Percentiles rank a stretch among this genome's conserved stretches.
These are phyloP conservation scores for Pseudocercospora musae DNA, from an alignment of 2,329 filamentous ascomycete genomes.

Conservation along the genomic window DNA sequence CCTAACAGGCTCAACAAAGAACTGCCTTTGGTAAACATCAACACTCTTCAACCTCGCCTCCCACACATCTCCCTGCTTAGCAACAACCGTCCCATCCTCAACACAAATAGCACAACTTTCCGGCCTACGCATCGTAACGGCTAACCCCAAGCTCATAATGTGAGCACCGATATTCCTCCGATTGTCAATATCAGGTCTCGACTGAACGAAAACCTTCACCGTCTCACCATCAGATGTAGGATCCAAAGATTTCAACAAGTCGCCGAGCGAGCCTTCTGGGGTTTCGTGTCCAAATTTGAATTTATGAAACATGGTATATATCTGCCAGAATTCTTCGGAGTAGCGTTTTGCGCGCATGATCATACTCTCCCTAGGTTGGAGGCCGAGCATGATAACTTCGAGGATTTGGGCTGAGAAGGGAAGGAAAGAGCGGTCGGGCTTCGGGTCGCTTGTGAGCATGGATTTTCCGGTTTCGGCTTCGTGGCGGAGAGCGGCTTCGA, in stretches of 20 bases:
- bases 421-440: conserved; percentile 35
- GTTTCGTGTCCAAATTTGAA: conserved; percentile 51
- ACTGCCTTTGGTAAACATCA: conserved; percentile 34
- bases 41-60: conserved; percentile 41
- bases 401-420: conserved; percentile 51
- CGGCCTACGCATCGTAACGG: conserved; percentile 20
- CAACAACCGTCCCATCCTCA: conserved; percentile 13
- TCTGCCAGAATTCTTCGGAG: conserved; percentile 49
- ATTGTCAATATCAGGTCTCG: background rate
- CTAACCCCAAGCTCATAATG: conserved; percentile 25
- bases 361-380: conserved; percentile 45
- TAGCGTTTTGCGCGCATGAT: conserved; percentile 39
- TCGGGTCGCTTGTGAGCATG: conserved; percentile 34
- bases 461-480: conserved; percentile 48
- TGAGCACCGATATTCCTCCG: background rate
- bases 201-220: conserved; percentile 6
- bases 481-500: conserved; percentile 58
- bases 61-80: conserved; percentile 45
- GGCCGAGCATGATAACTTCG: conserved; percentile 47
- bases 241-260: background rate
- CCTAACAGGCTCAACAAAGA: conserved; percentile 39
- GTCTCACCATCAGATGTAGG: conserved; percentile 3
- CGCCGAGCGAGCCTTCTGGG: background rate
- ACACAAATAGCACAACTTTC: background rate
- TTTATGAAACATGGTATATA: conserved; percentile 56